These are phyloP conservation scores for Ustilago shanxiensis DNA, from an alignment of 1,284 basidiomycete species.

Conservation along the genomic window DNA sequence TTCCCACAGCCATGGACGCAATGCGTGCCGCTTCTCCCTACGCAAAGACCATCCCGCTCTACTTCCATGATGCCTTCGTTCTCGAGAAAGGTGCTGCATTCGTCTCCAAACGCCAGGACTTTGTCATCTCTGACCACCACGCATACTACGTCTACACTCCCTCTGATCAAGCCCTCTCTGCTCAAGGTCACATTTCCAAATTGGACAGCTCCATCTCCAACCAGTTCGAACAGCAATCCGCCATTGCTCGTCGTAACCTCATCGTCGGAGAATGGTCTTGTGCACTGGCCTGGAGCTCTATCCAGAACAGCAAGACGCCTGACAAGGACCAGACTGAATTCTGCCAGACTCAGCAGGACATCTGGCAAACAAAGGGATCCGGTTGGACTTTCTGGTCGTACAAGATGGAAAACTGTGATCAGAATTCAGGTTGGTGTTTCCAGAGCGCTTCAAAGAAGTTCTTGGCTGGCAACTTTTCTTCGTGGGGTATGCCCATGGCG, in stretches of 20 bases:
- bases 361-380: slow-evolving; percentile 76
- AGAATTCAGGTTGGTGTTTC: slow-evolving; percentile 70
- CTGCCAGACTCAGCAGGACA: slow-evolving; percentile 77
- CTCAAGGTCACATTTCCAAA: slow-evolving; percentile 61
- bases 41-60: slow-evolving; percentile 76
- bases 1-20: slow-evolving; percentile 72
- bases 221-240: slow-evolving; percentile 35
- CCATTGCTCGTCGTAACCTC: slow-evolving; percentile 74
- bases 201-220: slow-evolving; percentile 56
- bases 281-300: slow-evolving; percentile 76
- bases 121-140: slow-evolving; percentile 82
- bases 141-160: slow-evolving; percentile 75
- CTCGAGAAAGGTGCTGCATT: slow-evolving; percentile 75
- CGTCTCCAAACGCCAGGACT: slow-evolving; percentile 76
- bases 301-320: slow-evolving; percentile 74
- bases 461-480: slow-evolving; percentile 52
- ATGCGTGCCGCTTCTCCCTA: slow-evolving; percentile 74
- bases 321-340: slow-evolving; percentile 74
- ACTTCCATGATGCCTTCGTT: slow-evolving; percentile 82
- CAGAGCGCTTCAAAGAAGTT: slow-evolving; percentile 52
- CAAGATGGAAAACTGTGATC: slow-evolving; percentile 70
- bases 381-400: slow-evolving; percentile 83
- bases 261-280: slow-evolving; percentile 74
- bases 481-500: slow-evolving; percentile 56
- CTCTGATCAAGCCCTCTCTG: slow-evolving; percentile 54